Evolutionary conservation across 768 basidiomycete genomes (phyloP).

Genomic region (Sutorius australiensis): DNA sequence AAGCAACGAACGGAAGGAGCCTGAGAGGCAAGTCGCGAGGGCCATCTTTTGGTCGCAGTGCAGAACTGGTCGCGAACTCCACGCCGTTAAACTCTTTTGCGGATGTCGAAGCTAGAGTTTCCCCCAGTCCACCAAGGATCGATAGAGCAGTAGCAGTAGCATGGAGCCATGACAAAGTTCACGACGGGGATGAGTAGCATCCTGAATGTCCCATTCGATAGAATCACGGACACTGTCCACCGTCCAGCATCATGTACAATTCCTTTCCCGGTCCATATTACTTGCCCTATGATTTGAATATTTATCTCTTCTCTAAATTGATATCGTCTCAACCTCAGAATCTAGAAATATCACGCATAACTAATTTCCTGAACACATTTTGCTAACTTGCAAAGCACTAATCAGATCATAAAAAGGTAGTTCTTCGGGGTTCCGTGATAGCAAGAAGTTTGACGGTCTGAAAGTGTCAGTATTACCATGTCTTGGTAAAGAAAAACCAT

Average conservation of each 20-base stretch:
- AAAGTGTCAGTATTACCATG: slow-evolving; percentile 27
- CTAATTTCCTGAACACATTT: slow-evolving; percentile 15
- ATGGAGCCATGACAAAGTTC: not conserved
- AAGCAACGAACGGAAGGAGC: slow-evolving; percentile 2
- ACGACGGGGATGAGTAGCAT: not conserved
- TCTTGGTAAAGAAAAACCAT: slow-evolving; percentile 30
- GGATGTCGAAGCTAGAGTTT: not conserved
- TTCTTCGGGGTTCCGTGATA: slow-evolving; percentile 25
- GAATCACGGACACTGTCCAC: not conserved
- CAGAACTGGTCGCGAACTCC: not conserved
- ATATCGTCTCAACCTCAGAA: not conserved
- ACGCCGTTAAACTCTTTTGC: not conserved
- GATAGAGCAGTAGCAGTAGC: not conserved
- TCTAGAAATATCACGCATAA: slow-evolving; percentile 5
- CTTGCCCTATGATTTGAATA: not conserved
- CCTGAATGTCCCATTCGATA: not conserved
- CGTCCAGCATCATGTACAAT: not conserved
- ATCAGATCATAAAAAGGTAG: slow-evolving; percentile 26
- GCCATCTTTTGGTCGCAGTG: not conserved
- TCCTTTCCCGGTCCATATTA: not conserved
- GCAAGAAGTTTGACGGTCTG: slow-evolving; percentile 19
- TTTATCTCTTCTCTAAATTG: slow-evolving; percentile 2
- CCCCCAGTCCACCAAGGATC: not conserved
- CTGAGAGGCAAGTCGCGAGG: not conserved
- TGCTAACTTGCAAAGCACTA: slow-evolving; percentile 29